A percentile compares a stretch with the other conserved stretches of the same genome.
Evolutionary conservation across 306 rosid genomes (phyloP).

Genomic region (Luffa acutangula): DNA sequence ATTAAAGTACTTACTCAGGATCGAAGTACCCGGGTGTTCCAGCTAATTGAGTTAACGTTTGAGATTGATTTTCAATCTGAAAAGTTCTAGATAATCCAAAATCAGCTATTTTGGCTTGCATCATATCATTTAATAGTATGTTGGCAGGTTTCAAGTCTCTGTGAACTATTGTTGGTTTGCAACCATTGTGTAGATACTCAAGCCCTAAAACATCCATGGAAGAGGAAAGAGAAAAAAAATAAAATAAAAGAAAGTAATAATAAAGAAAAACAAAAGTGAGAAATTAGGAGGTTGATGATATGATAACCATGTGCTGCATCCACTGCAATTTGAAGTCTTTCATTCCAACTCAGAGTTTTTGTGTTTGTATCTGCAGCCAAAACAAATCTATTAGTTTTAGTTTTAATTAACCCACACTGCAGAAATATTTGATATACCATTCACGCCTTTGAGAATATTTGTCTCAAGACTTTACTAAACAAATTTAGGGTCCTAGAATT

Average conservation of each 20-base stretch:
- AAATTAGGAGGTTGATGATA: background rate
- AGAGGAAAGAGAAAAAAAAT: background rate
- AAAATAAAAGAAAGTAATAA: background rate
- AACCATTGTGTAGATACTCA: conserved; percentile 33
- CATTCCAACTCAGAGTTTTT: conserved; percentile 13
- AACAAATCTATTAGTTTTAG: background rate
- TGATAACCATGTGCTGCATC: conserved; percentile 13
- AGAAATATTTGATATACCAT: background rate
- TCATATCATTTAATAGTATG: conserved; percentile 14
- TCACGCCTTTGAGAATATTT: background rate
- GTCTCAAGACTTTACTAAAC: background rate
- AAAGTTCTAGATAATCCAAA: conserved; percentile 39
- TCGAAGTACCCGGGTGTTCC: conserved; percentile 34
- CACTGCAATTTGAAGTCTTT: conserved; percentile 16
- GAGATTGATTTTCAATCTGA: conserved; percentile 14
- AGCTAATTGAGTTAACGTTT: conserved; percentile 20
- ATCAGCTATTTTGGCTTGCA: conserved; percentile 33
- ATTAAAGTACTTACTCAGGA: conserved; percentile 29
- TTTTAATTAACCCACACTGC: too few species aligned
- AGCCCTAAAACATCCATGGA: conserved; percentile 12
- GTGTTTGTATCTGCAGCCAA: background rate
- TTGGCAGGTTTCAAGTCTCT: conserved; percentile 35
- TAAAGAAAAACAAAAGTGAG: background rate
- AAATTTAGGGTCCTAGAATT: background rate
- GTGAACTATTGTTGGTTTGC: conserved; percentile 23